Evolutionary conservation across 2,329 filamentous ascomycete genomes (phyloP).

Genomic region (Phialemoniopsis sp.): DNA sequence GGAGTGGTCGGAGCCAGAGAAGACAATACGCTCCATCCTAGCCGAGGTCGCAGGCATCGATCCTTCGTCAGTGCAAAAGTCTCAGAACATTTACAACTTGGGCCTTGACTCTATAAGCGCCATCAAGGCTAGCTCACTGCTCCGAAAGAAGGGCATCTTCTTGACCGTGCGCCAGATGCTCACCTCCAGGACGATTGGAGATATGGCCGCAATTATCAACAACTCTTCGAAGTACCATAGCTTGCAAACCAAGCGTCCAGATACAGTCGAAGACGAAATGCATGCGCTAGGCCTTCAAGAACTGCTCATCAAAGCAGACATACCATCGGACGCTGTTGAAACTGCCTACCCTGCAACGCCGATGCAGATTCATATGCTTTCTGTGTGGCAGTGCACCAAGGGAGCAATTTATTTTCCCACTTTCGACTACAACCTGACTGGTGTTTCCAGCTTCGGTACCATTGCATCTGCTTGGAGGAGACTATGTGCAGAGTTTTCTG

Average conservation of each 20-base stretch:
- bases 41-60: conserved; percentile 54
- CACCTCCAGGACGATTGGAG: conserved; percentile 56
- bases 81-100: conserved; percentile 72
- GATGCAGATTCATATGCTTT: conserved; percentile 79
- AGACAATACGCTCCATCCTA: conserved; percentile 41
- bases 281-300: conserved; percentile 27
- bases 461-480: conserved; percentile 58
- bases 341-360: conserved; percentile 64
- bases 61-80: conserved; percentile 50
- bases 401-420: conserved; percentile 69
- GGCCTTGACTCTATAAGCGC: conserved; percentile 90
- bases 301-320: conserved; percentile 31
- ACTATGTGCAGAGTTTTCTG: conserved; percentile 51
- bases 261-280: not conserved
- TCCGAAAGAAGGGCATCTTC: conserved; percentile 59
- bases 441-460: conserved; percentile 23
- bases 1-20: conserved; percentile 28
- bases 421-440: conserved; percentile 58
- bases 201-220: conserved; percentile 47
- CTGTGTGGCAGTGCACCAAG: conserved; percentile 64
- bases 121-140: conserved; percentile 72
- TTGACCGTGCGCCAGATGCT: conserved; percentile 71
- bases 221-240: no score
- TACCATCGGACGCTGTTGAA: conserved; percentile 45
- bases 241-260: no score